These are phyloP conservation scores for Nicotiana tabacum DNA, from an alignment of 257 asterid species.

Conservation along the genomic window DNA sequence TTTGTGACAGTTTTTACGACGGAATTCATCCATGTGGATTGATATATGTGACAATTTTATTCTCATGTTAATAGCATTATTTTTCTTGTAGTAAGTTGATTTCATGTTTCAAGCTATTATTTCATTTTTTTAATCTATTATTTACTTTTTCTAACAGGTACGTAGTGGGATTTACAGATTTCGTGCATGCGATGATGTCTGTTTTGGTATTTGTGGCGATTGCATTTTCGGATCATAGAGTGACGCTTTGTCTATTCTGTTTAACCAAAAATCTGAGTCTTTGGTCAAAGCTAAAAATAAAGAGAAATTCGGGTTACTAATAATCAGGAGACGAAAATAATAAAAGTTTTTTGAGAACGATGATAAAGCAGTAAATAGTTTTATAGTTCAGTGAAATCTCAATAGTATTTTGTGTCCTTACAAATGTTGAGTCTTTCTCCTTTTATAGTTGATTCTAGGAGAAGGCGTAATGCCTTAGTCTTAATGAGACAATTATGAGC, in stretches of 20 bases:
- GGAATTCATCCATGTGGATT: not conserved
- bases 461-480: too few relatives aligned
- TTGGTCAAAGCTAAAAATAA: too few relatives aligned
- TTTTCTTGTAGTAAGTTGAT: not conserved
- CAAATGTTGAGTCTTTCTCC: too few relatives aligned
- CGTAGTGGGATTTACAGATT: constrained; percentile 57
- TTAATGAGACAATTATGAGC: too few relatives aligned
- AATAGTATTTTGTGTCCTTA: too few relatives aligned
- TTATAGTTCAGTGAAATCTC: too few relatives aligned
- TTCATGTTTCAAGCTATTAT: not conserved
- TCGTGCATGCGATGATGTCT: constrained; percentile 84
- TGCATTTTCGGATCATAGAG: constrained; percentile 77
- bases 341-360: too few relatives aligned
- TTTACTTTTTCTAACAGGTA: constrained; percentile 3
- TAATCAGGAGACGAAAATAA: too few relatives aligned
- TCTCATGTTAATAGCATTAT: not conserved
- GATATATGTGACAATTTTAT: not conserved
- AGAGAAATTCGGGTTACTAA: too few relatives aligned
- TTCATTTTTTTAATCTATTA: not conserved
- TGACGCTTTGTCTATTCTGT: constrained; percentile 57
- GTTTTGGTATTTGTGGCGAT: constrained; percentile 70
- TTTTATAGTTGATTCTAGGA: too few relatives aligned
- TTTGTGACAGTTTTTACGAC: not conserved
- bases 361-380: too few relatives aligned
- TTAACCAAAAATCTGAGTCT: too few relatives aligned